These are phyloP conservation scores for Penicillium olsonii DNA, from an alignment of 2,329 filamentous ascomycete genomes.

Conservation along the genomic window DNA sequence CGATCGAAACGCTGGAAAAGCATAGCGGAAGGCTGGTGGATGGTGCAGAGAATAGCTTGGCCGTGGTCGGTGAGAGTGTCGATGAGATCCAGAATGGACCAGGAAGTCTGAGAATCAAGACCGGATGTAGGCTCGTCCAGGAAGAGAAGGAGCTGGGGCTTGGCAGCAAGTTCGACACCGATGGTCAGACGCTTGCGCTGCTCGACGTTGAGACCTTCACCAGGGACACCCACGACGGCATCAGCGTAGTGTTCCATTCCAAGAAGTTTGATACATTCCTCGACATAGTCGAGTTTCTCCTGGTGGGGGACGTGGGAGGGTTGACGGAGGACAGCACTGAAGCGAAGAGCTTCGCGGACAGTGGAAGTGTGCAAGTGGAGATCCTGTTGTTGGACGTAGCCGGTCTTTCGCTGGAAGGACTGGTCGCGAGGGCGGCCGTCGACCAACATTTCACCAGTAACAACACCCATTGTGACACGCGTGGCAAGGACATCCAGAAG, in stretches of 20 bases:
- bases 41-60: slow-evolving; percentile 93
- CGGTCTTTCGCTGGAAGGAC: slow-evolving; percentile 88
- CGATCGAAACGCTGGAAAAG: slow-evolving; percentile 83
- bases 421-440: slow-evolving; percentile 72
- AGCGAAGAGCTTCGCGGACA: slow-evolving; percentile 83
- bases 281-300: slow-evolving; percentile 85
- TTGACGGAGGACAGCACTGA: slow-evolving; percentile 83
- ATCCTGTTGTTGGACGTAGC: slow-evolving; percentile 92
- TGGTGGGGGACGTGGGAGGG: slow-evolving; percentile 69
- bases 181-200: slow-evolving; percentile 81
- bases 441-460: slow-evolving; percentile 83
- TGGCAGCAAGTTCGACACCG: slow-evolving; percentile 92
- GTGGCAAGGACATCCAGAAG: slow-evolving; percentile 83
- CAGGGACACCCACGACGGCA: slow-evolving; percentile 85
- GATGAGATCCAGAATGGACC: slow-evolving; percentile 84
- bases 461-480: slow-evolving; percentile 84
- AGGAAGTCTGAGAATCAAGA: slow-evolving; percentile 89
- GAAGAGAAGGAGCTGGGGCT: slow-evolving; percentile 85
- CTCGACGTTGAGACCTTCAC: slow-evolving; percentile 70
- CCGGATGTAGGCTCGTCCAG: slow-evolving; percentile 94
- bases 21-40: slow-evolving; percentile 95
- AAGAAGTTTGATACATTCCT: slow-evolving; percentile 85
- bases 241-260: slow-evolving; percentile 91
- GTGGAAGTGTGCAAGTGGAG: slow-evolving; percentile 81
- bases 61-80: slow-evolving; percentile 87